Conservation (phyloP, 805 yeast species). For the Helenozyma rhizophorensis region DNA sequence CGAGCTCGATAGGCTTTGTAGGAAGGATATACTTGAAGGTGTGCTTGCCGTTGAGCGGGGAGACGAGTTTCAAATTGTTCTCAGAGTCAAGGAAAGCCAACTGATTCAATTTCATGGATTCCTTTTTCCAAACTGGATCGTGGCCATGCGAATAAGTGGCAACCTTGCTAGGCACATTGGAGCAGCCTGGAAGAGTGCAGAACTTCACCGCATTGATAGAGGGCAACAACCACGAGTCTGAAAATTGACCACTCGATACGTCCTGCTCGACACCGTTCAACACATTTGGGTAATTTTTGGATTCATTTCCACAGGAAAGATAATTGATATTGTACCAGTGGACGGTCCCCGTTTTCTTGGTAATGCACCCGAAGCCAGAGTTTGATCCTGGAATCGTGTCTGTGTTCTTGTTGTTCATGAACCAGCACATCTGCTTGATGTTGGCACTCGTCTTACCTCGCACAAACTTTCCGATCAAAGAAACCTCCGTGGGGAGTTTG, state of each 20-base stretch:
- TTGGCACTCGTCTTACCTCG: conserved; percentile 62
- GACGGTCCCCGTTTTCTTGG: conserved; percentile 52
- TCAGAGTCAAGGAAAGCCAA: conserved; percentile 30
- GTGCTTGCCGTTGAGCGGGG: conserved; percentile 36
- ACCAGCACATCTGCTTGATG: conserved; percentile 52
- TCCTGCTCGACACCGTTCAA: conserved; percentile 8
- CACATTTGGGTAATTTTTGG: conserved; percentile 27
- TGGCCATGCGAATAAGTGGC: background rate
- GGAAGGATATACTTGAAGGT: conserved; percentile 42
- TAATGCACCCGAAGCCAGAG: conserved; percentile 48
- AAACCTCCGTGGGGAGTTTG: conserved; percentile 45
- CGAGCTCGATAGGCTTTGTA: background rate
- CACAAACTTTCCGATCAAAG: conserved; percentile 51
- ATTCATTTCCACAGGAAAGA: conserved; percentile 25
- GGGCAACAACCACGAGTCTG: conserved; percentile 47
- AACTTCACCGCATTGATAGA: conserved; percentile 26
- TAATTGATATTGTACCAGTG: conserved; percentile 56
- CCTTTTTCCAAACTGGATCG: too few species aligned
- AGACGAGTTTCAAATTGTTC: conserved; percentile 28
- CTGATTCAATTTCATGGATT: conserved; percentile 15
- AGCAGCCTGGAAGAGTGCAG: conserved; percentile 20
- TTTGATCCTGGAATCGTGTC: conserved; percentile 21
- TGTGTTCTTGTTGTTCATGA: conserved; percentile 27
- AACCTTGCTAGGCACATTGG: conserved; percentile 7
- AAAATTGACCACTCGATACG: conserved; percentile 15